phyloP scores from a whole-genome alignment of 805 yeast genomes.

The Starmerella sirachaensis region DNA sequence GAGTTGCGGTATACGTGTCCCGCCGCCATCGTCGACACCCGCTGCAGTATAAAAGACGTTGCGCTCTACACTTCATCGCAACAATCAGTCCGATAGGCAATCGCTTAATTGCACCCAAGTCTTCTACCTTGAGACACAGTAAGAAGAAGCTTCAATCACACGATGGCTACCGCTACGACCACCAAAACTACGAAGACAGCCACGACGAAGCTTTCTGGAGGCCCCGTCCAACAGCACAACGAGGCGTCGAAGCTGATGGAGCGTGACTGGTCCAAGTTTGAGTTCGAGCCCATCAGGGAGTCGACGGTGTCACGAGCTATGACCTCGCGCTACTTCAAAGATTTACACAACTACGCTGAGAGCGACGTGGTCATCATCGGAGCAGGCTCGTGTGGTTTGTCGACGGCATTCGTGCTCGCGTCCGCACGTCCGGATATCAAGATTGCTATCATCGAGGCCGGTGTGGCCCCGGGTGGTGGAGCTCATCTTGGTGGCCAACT shows the following conservation, averaged over 20 bases:
- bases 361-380: constrained; percentile 66
- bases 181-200: constrained; percentile 8
- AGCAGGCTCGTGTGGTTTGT: constrained; percentile 66
- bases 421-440: constrained; percentile 64
- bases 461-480: constrained; percentile 73
- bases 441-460: constrained; percentile 61
- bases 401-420: constrained; percentile 64
- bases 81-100: too few relatives aligned
- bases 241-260: constrained; percentile 11
- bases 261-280: constrained; percentile 53
- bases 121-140: too few relatives aligned
- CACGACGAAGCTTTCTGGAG: constrained; percentile 9
- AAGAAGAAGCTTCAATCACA: constrained; percentile 29
- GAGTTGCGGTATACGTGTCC: too few relatives aligned
- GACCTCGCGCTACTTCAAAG: constrained; percentile 63
- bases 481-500: constrained; percentile 69
- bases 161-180: constrained; percentile 20
- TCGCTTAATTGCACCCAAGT: too few relatives aligned
- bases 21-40: too few relatives aligned
- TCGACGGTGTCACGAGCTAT: constrained; percentile 70
- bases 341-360: constrained; percentile 61
- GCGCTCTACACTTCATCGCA: too few relatives aligned
- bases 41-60: too few relatives aligned
- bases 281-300: constrained; percentile 63
- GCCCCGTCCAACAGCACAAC: constrained; percentile 12